Evolutionary conservation across 1,284 basidiomycete genomes (phyloP).

Genomic region (Athelia sp.): DNA sequence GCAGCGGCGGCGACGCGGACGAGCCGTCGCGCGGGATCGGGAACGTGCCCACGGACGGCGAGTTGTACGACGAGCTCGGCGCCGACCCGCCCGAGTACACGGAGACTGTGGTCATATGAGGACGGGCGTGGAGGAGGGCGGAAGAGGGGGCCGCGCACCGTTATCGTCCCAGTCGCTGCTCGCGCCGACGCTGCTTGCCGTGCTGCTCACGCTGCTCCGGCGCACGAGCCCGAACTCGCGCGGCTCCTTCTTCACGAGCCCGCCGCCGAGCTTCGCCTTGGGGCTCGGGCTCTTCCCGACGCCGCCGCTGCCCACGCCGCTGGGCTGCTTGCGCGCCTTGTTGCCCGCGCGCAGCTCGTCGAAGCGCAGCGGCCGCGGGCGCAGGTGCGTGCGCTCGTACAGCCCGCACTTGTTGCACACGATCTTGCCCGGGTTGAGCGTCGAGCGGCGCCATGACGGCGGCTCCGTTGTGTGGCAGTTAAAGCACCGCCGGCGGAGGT

Average conservation of each 20-base stretch:
- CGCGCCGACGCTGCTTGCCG: slow-evolving; percentile 43
- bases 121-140: neutral
- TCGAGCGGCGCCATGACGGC: slow-evolving; percentile 78
- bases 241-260: slow-evolving; percentile 61
- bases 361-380: slow-evolving; percentile 74
- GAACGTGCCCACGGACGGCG: slow-evolving; percentile 50
- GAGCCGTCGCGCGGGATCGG: slow-evolving; percentile 49
- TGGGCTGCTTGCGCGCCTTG: slow-evolving; percentile 63
- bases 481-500: slow-evolving; percentile 77
- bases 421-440: slow-evolving; percentile 83
- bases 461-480: slow-evolving; percentile 87
- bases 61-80: slow-evolving; percentile 62
- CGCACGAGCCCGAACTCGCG: slow-evolving; percentile 45
- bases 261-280: too few species aligned
- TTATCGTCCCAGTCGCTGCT: slow-evolving; percentile 73
- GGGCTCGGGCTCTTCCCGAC: slow-evolving; percentile 31
- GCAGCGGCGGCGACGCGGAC: slow-evolving; percentile 55
- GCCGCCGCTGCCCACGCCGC: slow-evolving; percentile 13
- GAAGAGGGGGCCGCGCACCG: slow-evolving; percentile 39
- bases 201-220: slow-evolving; percentile 56
- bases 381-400: slow-evolving; percentile 79
- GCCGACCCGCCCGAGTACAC: slow-evolving; percentile 59
- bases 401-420: slow-evolving; percentile 88
- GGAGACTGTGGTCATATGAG: slow-evolving; percentile 39
- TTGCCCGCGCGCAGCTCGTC: slow-evolving; percentile 79